Evolutionary conservation across 2,329 filamentous ascomycete genomes (phyloP).

Genomic region (Penicillium sp.): DNA sequence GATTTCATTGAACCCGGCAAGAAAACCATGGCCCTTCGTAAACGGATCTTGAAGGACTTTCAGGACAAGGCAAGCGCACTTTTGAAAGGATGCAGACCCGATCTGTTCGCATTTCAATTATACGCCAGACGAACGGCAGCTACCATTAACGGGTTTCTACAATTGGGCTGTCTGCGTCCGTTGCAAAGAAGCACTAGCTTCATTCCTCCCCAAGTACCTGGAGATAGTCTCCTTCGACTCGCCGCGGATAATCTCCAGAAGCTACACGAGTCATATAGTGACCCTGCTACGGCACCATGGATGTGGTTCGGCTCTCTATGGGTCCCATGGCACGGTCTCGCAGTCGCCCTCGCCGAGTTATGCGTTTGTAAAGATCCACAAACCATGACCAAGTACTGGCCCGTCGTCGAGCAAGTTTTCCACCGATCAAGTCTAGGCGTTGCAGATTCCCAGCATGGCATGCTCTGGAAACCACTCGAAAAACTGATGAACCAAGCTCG

Average conservation of each 20-base stretch:
- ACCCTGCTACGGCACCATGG: conserved; percentile 24
- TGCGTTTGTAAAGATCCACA: conserved; percentile 29
- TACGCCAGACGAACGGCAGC: conserved; percentile 22
- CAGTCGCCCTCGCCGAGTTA: conserved; percentile 32
- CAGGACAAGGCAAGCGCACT: conserved; percentile 18
- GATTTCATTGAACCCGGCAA: conserved; percentile 23
- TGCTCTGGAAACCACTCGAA: conserved; percentile 32
- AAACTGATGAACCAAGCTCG: conserved; percentile 29
- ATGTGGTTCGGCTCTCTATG: conserved; percentile 30
- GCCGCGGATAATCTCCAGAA: conserved; percentile 25
- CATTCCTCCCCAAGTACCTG: conserved; percentile 24
- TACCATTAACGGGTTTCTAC: conserved; percentile 26
- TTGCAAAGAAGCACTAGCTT: conserved; percentile 24
- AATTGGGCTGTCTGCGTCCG: conserved; percentile 29
- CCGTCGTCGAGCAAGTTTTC: conserved; percentile 24
- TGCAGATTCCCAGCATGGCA: conserved; percentile 28
- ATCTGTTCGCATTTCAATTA: conserved; percentile 25
- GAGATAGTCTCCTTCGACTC: conserved; percentile 24
- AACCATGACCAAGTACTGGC: conserved; percentile 23
- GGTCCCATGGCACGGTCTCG: conserved; percentile 34
- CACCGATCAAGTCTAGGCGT: conserved; percentile 23
- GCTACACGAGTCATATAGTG: conserved; percentile 17
- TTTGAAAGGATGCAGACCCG: conserved; percentile 20
- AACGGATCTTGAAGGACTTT: conserved; percentile 27
- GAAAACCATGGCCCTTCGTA: conserved; percentile 24